Percentiles rank a stretch among this genome's conserved stretches.
Evolutionary conservation across 2,329 filamentous ascomycete species (phyloP).

Genomic region (Bipolaris cookei): DNA sequence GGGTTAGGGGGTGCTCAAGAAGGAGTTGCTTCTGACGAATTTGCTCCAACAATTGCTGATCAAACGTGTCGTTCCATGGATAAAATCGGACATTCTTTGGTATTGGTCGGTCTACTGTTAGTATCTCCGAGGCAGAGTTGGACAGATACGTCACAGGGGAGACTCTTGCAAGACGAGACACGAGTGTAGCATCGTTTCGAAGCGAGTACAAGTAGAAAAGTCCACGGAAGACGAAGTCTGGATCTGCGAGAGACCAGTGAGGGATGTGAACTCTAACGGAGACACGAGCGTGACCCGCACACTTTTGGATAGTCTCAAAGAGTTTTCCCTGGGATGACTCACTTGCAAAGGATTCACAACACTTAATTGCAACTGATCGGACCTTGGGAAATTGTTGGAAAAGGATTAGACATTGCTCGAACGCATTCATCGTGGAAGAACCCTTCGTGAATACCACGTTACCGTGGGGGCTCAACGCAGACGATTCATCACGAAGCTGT

Average conservation of each 20-base stretch:
- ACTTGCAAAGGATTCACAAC: background rate
- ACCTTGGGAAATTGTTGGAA: background rate
- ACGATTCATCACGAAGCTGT: background rate
- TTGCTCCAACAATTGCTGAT: background rate
- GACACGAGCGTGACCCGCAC: background rate
- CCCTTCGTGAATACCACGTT: background rate
- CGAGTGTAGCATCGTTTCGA: background rate
- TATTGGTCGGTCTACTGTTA: background rate
- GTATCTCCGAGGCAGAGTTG: background rate
- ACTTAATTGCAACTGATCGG: slow-evolving; percentile 1
- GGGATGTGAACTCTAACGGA: slow-evolving; percentile 6
- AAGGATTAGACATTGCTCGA: slow-evolving; percentile 2
- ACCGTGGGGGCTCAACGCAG: background rate
- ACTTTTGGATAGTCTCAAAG: slow-evolving; percentile 1
- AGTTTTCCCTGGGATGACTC: slow-evolving; percentile 2
- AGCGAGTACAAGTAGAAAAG: slow-evolving; percentile 2
- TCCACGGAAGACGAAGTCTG: slow-evolving; percentile 2
- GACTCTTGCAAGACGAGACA: background rate
- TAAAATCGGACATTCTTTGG: background rate
- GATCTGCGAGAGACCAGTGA: slow-evolving; percentile 1
- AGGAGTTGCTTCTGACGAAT: background rate
- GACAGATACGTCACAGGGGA: slow-evolving; percentile 1
- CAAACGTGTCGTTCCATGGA: background rate
- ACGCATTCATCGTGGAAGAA: background rate
- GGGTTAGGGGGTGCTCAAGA: background rate